Evolutionary conservation across 1,284 basidiomycete genomes (phyloP), one percentile per base, ranked within the genome.

Genomic region (Naganishia liquefaciens): DNA sequence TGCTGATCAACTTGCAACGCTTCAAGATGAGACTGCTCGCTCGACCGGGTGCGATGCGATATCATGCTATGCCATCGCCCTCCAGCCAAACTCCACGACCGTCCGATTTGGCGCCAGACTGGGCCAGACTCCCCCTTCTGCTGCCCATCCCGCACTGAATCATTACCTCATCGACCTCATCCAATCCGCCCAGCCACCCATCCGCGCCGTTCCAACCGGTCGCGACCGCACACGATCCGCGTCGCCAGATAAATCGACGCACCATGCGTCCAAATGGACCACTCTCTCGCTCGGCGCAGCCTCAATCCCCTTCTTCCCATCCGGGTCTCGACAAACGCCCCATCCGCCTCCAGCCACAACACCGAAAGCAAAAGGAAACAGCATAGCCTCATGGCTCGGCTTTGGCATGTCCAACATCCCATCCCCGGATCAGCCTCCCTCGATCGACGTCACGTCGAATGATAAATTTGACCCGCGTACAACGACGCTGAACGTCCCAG

Each of bases 151-250:
- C 25, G 23, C 53, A 3, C 54, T 57, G 1, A 44, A 17, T 13
- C 23, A 43, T n/a, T 42, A 42, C 40, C 54, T 57, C 17, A 25
- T 57, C 10, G 54, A 57, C n/a, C 25, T 57, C 19, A 23, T 57
- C 42, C 15, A 44, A 15, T 11, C 54, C n/a, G 19, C 19, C 17
- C 53, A 53, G 13, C 30, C 30, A n/a, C 42, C 53, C 4, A 25
- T 17, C 10, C n/a, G 21, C 39, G 21, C 21, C 40, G 5, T 17
- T 17, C 19, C 53, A 21, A 23, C 21, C 10, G 15, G 11, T 11
- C 19, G 47, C 21, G 23, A 49, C 10, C 21, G 47, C 21, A 49
- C 19, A 27, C 47, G 43, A 23, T 19, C 21, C 9, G 2, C 47
- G 13, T 13, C 47, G n/a, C n/a, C 47, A n/a, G 33, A 37, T 37